phyloP scores from a whole-genome alignment of 176 grass and related monocot species.

The Rhynchospora tenuis region DNA sequence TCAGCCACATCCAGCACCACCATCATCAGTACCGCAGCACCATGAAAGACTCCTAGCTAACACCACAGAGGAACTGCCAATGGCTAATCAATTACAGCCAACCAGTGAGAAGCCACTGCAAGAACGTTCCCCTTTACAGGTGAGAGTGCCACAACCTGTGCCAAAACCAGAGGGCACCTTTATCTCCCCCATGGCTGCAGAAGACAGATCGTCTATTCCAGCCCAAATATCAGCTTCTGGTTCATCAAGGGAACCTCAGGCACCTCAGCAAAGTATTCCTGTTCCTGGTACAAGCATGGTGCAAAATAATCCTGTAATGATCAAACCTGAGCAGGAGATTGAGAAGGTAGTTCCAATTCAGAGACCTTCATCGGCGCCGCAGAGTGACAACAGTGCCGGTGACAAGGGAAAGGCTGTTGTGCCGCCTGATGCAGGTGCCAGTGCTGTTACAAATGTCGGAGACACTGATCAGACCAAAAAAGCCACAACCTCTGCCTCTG shows the following conservation, averaged over 20 bases:
- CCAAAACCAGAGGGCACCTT: constrained; percentile 60
- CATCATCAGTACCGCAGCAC: neutral
- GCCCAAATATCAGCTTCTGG: neutral
- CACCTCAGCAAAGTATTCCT: constrained; percentile 35
- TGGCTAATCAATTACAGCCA: constrained; percentile 13
- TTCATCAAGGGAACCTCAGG: constrained; percentile 48
- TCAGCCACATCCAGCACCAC: constrained; percentile 29
- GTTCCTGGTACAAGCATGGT: constrained; percentile 41
- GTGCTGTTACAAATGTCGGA: neutral
- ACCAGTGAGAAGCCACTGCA: neutral
- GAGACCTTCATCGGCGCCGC: constrained; percentile 38
- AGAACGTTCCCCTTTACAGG: neutral
- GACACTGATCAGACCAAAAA: constrained; percentile 73
- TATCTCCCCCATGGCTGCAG: neutral
- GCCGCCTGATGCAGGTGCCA: constrained; percentile 42
- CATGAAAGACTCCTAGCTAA: neutral
- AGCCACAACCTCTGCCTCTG: constrained; percentile 20
- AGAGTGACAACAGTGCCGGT: constrained; percentile 39
- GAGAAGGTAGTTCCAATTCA: constrained; percentile 49
- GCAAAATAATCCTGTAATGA: constrained; percentile 32
- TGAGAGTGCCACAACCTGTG: constrained; percentile 27
- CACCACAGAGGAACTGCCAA: neutral
- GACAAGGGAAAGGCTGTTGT: constrained; percentile 71
- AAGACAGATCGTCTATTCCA: neutral
- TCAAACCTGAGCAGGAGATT: constrained; percentile 89